Base-by-base conservation (phyloP, 1,284 basidiomycete genomes). In the Naganishia cerealis region DNA sequence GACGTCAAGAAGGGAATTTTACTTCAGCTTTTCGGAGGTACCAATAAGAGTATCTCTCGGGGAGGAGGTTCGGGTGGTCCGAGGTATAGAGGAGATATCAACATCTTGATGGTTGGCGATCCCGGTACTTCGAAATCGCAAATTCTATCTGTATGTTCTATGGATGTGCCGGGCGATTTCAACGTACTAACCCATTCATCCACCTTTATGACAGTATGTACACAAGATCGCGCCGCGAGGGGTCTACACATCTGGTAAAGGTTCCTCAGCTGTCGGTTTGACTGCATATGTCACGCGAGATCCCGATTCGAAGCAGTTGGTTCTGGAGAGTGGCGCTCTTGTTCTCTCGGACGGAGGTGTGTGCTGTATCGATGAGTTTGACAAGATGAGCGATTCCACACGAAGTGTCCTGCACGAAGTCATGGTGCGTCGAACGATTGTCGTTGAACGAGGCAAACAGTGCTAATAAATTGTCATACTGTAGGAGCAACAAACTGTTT, bases 401-500 rank as follows among this genome's bases (percentile, higher is more conserved):
- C 87, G 96, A 57, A 94, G 91, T 79, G 96, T 98, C 0, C 82
- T 99, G 61, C 95, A 99, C 79, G 96, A 99, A 89, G 96, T 98
- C 48, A 99, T 99, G 95, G 92, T 92, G 72, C 67, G 87, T 77
- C 16, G 13, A 42, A 21, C n/a, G n/a, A 18, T 33, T 21, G 9
- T 18, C n/a, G 13, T 24, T 12, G 26, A 24, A 12, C n/a, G 26
- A 10, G 29, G 50, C 21, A 26, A 57, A 21, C 21, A 39, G 43
- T 43, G 48, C 26, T 52, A n/a, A 48, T 59, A 16, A 61, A 39
- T 7, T 0, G n/a, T 53, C 36, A 10, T 56, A 8, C 26, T 56
- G 21, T 72, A 92, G 92, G 95, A 99, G 86, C 95, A 99, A 88
- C 95, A 99, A 89, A 99, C 95, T 0, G 94, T 99, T 2, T 98